phyloP scores from a whole-genome alignment of 2,329 filamentous ascomycete species.

The Aspergillus sp. region DNA sequence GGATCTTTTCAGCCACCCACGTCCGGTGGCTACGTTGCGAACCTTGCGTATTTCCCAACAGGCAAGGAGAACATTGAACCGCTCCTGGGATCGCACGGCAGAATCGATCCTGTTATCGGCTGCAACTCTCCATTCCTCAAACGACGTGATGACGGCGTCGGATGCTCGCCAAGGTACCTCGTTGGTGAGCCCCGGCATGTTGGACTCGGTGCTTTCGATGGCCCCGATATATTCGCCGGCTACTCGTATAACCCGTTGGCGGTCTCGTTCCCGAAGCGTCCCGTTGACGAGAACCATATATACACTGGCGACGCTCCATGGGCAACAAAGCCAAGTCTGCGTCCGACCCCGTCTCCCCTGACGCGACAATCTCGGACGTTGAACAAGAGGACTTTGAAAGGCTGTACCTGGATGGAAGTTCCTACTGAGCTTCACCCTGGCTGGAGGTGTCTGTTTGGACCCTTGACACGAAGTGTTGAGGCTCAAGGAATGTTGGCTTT shows the following conservation, averaged over 20 bases:
- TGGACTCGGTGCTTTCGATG: slow-evolving; percentile 16
- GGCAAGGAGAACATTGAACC: slow-evolving; percentile 35
- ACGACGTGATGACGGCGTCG: slow-evolving; percentile 6
- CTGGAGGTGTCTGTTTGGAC: no score
- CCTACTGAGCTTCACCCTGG: slow-evolving; percentile 11
- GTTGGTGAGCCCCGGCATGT: slow-evolving; percentile 13
- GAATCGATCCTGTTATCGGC: slow-evolving; percentile 14
- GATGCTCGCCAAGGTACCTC: slow-evolving; percentile 17
- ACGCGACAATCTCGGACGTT: slow-evolving; percentile 26
- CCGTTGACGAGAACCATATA: slow-evolving; percentile 13
- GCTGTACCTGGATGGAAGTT: slow-evolving; percentile 22
- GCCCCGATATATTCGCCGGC: slow-evolving; percentile 15
- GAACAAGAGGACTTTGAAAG: slow-evolving; percentile 24
- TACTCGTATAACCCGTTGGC: slow-evolving; percentile 27
- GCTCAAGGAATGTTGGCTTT: no score
- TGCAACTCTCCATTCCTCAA: slow-evolving; percentile 19
- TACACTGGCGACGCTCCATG: slow-evolving; percentile 10
- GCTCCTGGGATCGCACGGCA: slow-evolving; percentile 15
- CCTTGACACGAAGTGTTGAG: no score
- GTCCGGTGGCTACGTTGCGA: slow-evolving; percentile 7
- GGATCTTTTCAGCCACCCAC: slow-evolving; percentile 8
- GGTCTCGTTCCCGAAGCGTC: slow-evolving; percentile 14
- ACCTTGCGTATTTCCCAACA: slow-evolving; percentile 5
- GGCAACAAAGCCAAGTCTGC: slow-evolving; percentile 9
- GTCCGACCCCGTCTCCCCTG: slow-evolving; percentile 18